Evolutionary conservation across 225 moss, liverwort and hornwort species (phyloP).

Genomic region (Asterella californica): DNA sequence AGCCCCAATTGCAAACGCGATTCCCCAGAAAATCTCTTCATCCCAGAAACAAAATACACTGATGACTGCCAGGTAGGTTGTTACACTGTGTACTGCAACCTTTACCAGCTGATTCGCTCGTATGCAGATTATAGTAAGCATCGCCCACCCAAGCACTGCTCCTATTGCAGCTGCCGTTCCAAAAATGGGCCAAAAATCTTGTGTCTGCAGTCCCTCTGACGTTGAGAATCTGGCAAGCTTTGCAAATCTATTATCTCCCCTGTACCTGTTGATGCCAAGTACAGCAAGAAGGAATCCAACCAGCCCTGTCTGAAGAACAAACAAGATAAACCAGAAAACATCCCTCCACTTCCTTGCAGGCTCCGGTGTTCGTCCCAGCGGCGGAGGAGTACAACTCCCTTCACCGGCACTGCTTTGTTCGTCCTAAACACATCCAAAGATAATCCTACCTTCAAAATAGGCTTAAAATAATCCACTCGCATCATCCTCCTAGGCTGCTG

Average conservation of each 20-base stretch:
- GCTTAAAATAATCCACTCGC: background rate
- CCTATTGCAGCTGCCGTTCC: slow-evolving; percentile 42
- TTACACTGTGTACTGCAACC: slow-evolving; percentile 53
- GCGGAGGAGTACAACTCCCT: slow-evolving; percentile 48
- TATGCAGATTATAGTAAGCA: slow-evolving; percentile 38
- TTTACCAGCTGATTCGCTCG: slow-evolving; percentile 50
- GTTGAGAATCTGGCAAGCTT: slow-evolving; percentile 33
- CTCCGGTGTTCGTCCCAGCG: slow-evolving; percentile 48
- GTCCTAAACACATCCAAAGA: slow-evolving; percentile 28
- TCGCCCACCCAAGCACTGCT: slow-evolving; percentile 41
- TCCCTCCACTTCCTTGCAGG: slow-evolving; percentile 52
- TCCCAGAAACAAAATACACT: slow-evolving; percentile 54
- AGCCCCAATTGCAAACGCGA: slow-evolving; percentile 46
- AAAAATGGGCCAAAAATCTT: slow-evolving; percentile 47
- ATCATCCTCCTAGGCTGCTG: background rate
- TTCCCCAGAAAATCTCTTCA: slow-evolving; percentile 45
- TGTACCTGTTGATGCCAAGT: slow-evolving; percentile 39
- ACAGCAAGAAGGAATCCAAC: slow-evolving; percentile 44
- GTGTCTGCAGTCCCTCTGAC: slow-evolving; percentile 27
- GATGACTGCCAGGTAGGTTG: slow-evolving; percentile 49
- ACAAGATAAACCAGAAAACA: slow-evolving; percentile 45
- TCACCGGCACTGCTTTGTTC: slow-evolving; percentile 35
- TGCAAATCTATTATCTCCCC: slow-evolving; percentile 30
- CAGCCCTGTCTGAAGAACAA: slow-evolving; percentile 30
- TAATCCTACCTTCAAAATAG: background rate